phyloP scores from a whole-genome alignment of 1,284 basidiomycete species.

The Pulchroboletus neoregius region DNA sequence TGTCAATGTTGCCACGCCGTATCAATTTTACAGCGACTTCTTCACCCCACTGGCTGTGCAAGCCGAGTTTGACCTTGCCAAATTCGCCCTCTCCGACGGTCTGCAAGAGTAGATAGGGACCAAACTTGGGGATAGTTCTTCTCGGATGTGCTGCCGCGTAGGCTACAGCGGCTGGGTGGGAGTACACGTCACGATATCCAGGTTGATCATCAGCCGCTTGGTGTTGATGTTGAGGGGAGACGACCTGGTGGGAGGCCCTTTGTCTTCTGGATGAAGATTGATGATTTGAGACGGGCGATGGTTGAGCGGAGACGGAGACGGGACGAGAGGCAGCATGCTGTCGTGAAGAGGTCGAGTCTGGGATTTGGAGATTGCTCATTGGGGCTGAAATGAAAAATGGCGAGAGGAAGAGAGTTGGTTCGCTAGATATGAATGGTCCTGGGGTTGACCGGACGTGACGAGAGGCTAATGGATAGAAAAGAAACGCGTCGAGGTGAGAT shows the following conservation, averaged over 20 bases:
- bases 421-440: too few species aligned
- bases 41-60: slow-evolving; percentile 93
- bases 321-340: slow-evolving; percentile 35
- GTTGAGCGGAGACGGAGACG: slow-evolving; percentile 45
- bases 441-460: not conserved
- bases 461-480: not conserved
- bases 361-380: slow-evolving; percentile 44
- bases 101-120: slow-evolving; percentile 91
- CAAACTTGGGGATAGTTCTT: slow-evolving; percentile 87
- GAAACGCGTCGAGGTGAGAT: not conserved
- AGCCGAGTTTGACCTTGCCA: slow-evolving; percentile 97
- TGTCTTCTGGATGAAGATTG: slow-evolving; percentile 42
- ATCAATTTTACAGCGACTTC: slow-evolving; percentile 99
- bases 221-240: slow-evolving; percentile 44
- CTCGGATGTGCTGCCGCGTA: slow-evolving; percentile 81
- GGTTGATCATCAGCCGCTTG: slow-evolving; percentile 39
- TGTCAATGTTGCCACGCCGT: slow-evolving; percentile 88
- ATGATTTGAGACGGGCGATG: slow-evolving; percentile 37
- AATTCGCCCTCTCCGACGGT: slow-evolving; percentile 99
- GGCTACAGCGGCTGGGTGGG: slow-evolving; percentile 83
- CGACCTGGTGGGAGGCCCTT: slow-evolving; percentile 51
- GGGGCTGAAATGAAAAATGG: not conserved
- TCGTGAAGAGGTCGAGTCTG: slow-evolving; percentile 48
- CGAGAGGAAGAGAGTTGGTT: too few species aligned
- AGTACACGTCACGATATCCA: slow-evolving; percentile 67